These are phyloP conservation scores for Podila epigama DNA, from an alignment of 192 early-diverging fungal species.

Conservation along the genomic window DNA sequence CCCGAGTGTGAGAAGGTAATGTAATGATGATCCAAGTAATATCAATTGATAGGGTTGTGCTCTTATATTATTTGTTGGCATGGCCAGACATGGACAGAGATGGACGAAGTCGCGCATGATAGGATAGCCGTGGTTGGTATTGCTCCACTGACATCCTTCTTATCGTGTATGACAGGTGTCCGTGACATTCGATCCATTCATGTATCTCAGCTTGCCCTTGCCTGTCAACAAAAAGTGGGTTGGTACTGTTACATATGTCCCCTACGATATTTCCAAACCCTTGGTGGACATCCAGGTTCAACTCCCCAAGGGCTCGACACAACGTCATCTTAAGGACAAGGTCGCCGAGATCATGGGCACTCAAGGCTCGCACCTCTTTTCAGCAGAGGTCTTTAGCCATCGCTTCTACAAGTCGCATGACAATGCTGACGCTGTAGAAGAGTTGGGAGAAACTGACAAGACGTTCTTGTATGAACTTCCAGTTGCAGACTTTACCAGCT, in stretches of 20 bases:
- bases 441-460: slow-evolving; percentile 24
- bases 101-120: no score
- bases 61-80: no score
- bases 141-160: slow-evolving; percentile 65
- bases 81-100: no score
- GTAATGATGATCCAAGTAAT: no score
- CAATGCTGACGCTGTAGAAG: slow-evolving; percentile 55
- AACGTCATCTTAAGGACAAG: slow-evolving; percentile 64
- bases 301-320: slow-evolving; percentile 69
- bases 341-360: slow-evolving; percentile 63
- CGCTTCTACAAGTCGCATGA: slow-evolving; percentile 65
- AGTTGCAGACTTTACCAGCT: slow-evolving; percentile 30
- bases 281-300: slow-evolving; percentile 59
- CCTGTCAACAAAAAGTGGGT: slow-evolving; percentile 63
- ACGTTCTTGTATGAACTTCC: slow-evolving; percentile 37
- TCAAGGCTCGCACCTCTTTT: slow-evolving; percentile 51
- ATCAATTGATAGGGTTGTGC: no score
- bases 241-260: slow-evolving; percentile 58
- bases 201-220: slow-evolving; percentile 91
- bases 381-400: slow-evolving; percentile 59
- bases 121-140: slow-evolving; percentile 8
- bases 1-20: slow-evolving; percentile 72
- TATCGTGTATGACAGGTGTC: slow-evolving; percentile 65
- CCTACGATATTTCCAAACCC: slow-evolving; percentile 51
- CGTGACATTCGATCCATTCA: slow-evolving; percentile 90